Evolutionary conservation across 257 asterid genomes (phyloP).

Genomic region (Scutellaria barbata): DNA sequence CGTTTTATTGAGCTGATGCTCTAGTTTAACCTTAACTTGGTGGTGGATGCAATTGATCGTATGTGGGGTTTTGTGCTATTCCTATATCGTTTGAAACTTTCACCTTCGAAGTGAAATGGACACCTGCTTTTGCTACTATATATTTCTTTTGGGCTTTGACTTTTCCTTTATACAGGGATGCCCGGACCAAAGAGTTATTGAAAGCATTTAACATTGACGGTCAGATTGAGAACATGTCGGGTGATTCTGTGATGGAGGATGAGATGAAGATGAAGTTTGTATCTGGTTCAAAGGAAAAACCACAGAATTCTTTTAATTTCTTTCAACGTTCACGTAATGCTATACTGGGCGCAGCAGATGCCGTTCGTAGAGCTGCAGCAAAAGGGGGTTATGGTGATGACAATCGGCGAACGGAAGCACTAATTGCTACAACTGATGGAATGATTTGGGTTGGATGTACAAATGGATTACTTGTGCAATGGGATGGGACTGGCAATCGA

Average conservation of each 20-base stretch:
- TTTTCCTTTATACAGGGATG: conserved; percentile 69
- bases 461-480: conserved; percentile 83
- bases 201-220: conserved; percentile 87
- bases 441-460: conserved; percentile 93
- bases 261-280: conserved; percentile 61
- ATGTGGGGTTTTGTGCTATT: conserved; percentile 21
- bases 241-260: conserved; percentile 71
- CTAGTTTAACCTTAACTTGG: conserved; percentile 4
- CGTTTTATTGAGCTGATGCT: background rate
- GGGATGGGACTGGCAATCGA: conserved; percentile 92
- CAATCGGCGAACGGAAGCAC: conserved; percentile 80
- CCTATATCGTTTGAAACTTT: conserved; percentile 11
- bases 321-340: conserved; percentile 98
- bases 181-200: conserved; percentile 79
- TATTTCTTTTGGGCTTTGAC: conserved; percentile 16
- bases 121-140: conserved; percentile 26
- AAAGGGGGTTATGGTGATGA: conserved; percentile 89
- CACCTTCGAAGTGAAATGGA: background rate
- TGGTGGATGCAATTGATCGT: conserved; percentile 17
- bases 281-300: conserved; percentile 68
- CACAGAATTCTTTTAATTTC: conserved; percentile 69
- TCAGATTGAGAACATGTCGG: conserved; percentile 75
- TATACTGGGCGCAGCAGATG: conserved; percentile 98
- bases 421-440: conserved; percentile 69
- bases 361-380: conserved; percentile 89